phyloP scores from a whole-genome alignment of 441 rosid genomes.

The Eruca vesicaria region DNA sequence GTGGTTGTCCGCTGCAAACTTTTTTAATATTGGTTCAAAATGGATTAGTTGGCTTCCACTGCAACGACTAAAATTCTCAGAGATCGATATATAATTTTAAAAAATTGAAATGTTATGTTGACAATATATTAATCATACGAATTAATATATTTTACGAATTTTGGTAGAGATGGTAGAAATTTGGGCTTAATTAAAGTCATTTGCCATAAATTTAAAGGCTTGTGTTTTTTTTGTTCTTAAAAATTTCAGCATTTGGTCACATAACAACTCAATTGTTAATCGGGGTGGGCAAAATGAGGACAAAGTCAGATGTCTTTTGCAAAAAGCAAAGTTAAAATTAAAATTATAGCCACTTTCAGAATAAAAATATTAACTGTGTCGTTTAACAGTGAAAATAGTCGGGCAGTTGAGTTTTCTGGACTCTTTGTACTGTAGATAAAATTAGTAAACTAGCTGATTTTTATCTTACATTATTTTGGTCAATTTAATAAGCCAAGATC shows the following conservation, averaged over 20 bases:
- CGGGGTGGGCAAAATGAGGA: background rate
- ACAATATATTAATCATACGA: background rate
- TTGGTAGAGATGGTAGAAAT: background rate
- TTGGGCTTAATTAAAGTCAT: background rate
- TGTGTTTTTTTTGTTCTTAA: background rate
- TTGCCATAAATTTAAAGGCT: background rate
- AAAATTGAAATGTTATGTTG: background rate
- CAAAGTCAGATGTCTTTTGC: background rate
- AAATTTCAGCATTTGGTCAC: background rate
- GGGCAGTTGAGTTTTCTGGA: no score
- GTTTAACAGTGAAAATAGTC: background rate
- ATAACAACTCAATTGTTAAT: background rate
- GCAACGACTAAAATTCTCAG: no score
- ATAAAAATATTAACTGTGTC: background rate
- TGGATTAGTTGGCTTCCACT: background rate
- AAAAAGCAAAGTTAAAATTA: background rate
- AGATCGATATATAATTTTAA: no score
- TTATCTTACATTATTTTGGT: background rate
- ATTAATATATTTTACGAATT: background rate
- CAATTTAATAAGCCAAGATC: conserved; percentile 1
- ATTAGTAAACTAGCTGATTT: background rate
- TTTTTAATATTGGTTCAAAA: background rate
- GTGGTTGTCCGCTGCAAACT: background rate
- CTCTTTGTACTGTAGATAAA: background rate
- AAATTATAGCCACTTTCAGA: background rate